Base-by-base conservation (phyloP, 495 filamentous ascomycete genomes). In the Xylaria acuta region DNA sequence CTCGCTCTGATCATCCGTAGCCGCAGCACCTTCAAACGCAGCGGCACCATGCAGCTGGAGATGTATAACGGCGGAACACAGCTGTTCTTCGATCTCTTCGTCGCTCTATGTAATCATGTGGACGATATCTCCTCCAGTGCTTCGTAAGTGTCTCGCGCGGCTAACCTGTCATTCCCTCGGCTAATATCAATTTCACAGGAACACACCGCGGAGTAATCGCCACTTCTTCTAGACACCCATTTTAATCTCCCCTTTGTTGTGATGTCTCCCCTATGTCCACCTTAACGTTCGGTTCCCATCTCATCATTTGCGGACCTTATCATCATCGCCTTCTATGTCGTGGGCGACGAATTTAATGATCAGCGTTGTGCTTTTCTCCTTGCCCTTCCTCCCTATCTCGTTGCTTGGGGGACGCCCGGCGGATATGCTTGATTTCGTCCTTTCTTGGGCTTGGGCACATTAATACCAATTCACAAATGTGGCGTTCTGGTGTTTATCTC, bases 31-130 rank as follows among this genome's bases (percentile, higher is more conserved):
- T 97, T 97, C 85, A 97, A 96, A 86, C 85, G 92, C 47, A 97
- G 93, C 81, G 94, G 94, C 72, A 97, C 94, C n/a, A 97, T 97
- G 94, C 94, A 97, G 82, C 88, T 92, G 76, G 94, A 97, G 85
- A 97, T 97, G 94, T 91, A 93, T 80, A 86, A 86, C 74, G 94
- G 94, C 27, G 93, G 93, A 72, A 82, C 84, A 5, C 91, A 91
- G 77, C 82, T 97, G 77, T 97, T 97, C 84, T 97, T 97, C 81
- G 94, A 97, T 82, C 83, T 97, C 71, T 97, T 97, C 81, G 94
- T 97, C 51, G 94, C 94, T 5, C 88, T 97, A 83, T 94, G 92
- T 81, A 97, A 97, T 80, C 93, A 97, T 81, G 93, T 97, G 40
- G 89, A 89, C 71, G 87, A 89, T 72, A 86, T 88, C 74, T 85